Evolutionary conservation across 805 yeast species (phyloP).

Genomic region (Spathaspora passalidarum): DNA sequence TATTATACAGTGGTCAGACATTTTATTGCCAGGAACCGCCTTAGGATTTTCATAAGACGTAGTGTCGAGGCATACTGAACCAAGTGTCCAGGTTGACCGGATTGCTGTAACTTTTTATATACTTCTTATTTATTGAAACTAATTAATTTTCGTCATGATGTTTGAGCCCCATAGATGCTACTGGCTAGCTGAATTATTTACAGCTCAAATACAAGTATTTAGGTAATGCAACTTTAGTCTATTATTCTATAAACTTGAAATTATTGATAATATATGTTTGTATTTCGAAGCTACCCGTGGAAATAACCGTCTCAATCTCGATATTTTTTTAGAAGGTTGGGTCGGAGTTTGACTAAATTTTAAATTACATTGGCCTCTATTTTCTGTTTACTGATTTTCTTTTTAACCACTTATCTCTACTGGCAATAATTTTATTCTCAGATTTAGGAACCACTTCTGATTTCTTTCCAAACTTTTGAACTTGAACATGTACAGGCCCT

Average conservation of each 20-base stretch:
- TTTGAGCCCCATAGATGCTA: not conserved
- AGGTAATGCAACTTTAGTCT: not conserved
- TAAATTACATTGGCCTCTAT: slow-evolving; percentile 15
- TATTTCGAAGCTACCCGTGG: not conserved
- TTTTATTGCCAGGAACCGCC: not conserved
- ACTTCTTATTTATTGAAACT: not conserved
- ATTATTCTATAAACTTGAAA: not conserved
- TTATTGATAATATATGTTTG: not conserved
- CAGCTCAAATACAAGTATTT: not conserved
- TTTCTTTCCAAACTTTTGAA: slow-evolving; percentile 20
- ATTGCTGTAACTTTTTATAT: not conserved
- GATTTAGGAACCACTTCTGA: slow-evolving; percentile 34
- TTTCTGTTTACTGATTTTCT: slow-evolving; percentile 36
- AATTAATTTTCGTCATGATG: not conserved
- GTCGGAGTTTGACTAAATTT: too few relatives aligned
- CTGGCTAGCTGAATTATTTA: not conserved
- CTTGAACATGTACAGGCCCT: slow-evolving; percentile 41
- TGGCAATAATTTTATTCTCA: slow-evolving; percentile 28
- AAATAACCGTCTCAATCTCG: too few relatives aligned
- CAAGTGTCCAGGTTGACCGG: not conserved
- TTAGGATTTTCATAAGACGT: too few relatives aligned
- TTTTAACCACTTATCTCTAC: slow-evolving; percentile 38
- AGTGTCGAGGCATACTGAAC: not conserved
- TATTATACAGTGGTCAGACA: not conserved
- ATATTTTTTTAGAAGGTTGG: too few relatives aligned